A percentile compares a stretch with the other conserved stretches of the same genome.
These are phyloP conservation scores for Cladosporium halotolerans DNA, from an alignment of 2,329 filamentous ascomycete genomes.

Conservation along the genomic window DNA sequence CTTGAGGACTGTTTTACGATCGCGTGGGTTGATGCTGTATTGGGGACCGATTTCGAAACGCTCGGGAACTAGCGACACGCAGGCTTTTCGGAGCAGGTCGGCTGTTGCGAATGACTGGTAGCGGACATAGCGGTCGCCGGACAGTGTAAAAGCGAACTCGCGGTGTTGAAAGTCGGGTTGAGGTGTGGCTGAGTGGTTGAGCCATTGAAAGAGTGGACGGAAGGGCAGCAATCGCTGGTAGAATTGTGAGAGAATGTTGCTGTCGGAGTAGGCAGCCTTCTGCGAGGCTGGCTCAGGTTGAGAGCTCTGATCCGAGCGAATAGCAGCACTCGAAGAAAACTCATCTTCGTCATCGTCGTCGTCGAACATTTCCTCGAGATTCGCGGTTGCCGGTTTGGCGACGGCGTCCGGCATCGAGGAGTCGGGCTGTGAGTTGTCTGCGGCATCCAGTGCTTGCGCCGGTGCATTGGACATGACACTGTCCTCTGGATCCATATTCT, in stretches of 20 bases:
- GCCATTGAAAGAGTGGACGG: conserved; percentile 91
- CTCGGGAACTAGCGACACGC: conserved; percentile 77
- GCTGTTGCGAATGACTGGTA: conserved; percentile 74
- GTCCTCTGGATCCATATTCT: conserved; percentile 22
- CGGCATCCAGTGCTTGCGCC: conserved; percentile 14
- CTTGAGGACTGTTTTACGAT: conserved; percentile 81
- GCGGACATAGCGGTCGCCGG: conserved; percentile 83
- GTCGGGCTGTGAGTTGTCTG: conserved; percentile 10
- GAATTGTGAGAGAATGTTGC: conserved; percentile 84
- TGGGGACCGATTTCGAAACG: conserved; percentile 99
- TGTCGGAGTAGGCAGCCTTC: conserved; percentile 51
- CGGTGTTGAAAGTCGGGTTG: conserved; percentile 84
- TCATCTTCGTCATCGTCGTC: conserved; percentile 53
- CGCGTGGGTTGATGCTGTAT: conserved; percentile 87
- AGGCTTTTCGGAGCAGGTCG: conserved; percentile 79
- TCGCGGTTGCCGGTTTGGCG: conserved; percentile 13
- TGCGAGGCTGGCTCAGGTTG: conserved; percentile 23
- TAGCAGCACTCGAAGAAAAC: conserved; percentile 49
- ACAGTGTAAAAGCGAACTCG: conserved; percentile 94
- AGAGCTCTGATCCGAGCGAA: conserved; percentile 38
- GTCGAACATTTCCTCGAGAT: conserved; percentile 54
- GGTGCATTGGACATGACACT: conserved; percentile 30
- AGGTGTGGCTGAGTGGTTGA: conserved; percentile 85
- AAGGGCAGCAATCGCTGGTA: conserved; percentile 96
- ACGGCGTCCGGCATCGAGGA: conserved; percentile 6